These are phyloP conservation scores for Hanseniaspora singularis DNA, from an alignment of 805 yeast genomes.

Conservation along the genomic window DNA sequence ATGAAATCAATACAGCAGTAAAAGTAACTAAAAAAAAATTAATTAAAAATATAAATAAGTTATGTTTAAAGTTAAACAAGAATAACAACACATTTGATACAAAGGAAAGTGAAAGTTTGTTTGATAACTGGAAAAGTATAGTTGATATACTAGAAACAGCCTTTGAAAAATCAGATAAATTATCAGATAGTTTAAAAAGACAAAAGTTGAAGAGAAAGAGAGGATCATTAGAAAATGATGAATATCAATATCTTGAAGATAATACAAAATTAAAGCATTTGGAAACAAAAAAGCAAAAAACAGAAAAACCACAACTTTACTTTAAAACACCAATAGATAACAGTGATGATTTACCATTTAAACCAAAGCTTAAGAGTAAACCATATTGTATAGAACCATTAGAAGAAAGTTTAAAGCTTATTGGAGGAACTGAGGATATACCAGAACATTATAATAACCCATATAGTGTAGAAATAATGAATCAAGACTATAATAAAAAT, in stretches of 20 bases:
- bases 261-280: conserved; percentile 15
- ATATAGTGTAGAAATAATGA: conserved; percentile 59
- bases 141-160: conserved; percentile 53
- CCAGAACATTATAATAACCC: conserved; percentile 70
- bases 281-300: conserved; percentile 17
- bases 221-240: conserved; percentile 5
- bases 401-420: conserved; percentile 38
- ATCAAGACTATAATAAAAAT: conserved; percentile 53
- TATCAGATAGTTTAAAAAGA: conserved; percentile 38
- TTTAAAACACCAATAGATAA: conserved; percentile 57
- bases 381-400: conserved; percentile 56
- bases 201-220: conserved; percentile 19
- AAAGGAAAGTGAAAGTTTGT: conserved; percentile 34
- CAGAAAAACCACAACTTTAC: conserved; percentile 53
- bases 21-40: conserved; percentile 34
- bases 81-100: conserved; percentile 22
- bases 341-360: conserved; percentile 58
- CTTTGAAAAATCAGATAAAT: conserved; percentile 65
- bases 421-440: conserved; percentile 30
- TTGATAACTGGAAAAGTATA: conserved; percentile 49
- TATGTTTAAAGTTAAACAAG: conserved; percentile 33
- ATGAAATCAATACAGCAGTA: conserved; percentile 32
- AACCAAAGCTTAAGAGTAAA: conserved; percentile 56
- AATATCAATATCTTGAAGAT: conserved; percentile 43
- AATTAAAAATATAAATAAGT: conserved; percentile 35